Percentiles rank a stretch among this genome's conserved stretches.
These are phyloP conservation scores for Wickerhamomyces rabaulensis DNA, from an alignment of 805 yeast species.

Conservation along the genomic window DNA sequence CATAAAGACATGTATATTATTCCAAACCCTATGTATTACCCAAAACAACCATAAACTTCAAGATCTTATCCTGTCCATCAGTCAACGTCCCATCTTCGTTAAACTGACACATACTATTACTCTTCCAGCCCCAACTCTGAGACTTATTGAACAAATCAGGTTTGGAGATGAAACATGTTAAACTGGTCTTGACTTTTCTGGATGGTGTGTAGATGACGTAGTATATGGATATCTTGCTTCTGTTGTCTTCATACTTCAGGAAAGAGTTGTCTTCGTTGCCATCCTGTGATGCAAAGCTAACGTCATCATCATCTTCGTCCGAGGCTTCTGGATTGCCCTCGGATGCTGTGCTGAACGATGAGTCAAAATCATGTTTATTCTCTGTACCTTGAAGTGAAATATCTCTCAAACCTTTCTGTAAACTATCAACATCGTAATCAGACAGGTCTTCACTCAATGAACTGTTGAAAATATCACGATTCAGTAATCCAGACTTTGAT, in stretches of 20 bases:
- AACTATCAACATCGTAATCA: constrained; percentile 4
- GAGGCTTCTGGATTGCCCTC: constrained; percentile 25
- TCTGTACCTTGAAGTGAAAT: constrained; percentile 4
- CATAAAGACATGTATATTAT: not conserved
- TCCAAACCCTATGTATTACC: constrained; percentile 34
- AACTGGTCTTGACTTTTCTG: constrained; percentile 36
- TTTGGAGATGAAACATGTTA: constrained; percentile 50
- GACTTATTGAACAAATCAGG: constrained; percentile 47
- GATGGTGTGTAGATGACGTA: constrained; percentile 53
- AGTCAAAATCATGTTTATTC: constrained; percentile 4
- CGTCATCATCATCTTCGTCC: constrained; percentile 13
- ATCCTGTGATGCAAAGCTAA: constrained; percentile 1
- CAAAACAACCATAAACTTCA: constrained; percentile 45
- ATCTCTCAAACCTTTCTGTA: constrained; percentile 7
- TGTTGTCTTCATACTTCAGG: constrained; percentile 40
- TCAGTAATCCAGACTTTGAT: constrained; percentile 34
- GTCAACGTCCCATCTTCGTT: constrained; percentile 43
- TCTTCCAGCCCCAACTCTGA: constrained; percentile 62
- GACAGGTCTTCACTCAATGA: not conserved
- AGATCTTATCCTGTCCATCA: constrained; percentile 36
- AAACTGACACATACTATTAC: constrained; percentile 47
- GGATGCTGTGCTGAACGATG: constrained; percentile 20
- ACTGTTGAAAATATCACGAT: constrained; percentile 31
- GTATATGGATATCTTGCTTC: constrained; percentile 41
- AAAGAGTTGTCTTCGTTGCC: constrained; percentile 22